Evolutionary conservation across 2,329 filamentous ascomycete genomes (phyloP), one percentile per base, ranked within the genome.

Genomic region (Rutstroemia sp.): DNA sequence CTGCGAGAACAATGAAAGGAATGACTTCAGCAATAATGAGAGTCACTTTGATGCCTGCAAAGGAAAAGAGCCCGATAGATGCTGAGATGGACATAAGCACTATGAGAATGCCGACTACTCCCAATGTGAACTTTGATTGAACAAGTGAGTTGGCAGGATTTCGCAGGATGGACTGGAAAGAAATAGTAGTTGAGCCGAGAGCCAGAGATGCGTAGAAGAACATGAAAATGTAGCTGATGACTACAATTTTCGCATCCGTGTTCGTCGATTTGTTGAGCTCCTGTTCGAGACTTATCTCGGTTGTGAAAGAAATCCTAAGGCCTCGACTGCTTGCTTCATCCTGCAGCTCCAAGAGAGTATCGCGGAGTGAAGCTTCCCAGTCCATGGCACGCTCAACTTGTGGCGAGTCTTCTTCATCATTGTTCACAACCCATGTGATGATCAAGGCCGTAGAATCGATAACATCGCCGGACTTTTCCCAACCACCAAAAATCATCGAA

Each of bases 21-120:
- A 99, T 99, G 59, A 99, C 94, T 69, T 99, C 94, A 4, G 95
- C 92, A 59, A 99, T 99, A 67, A 99, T 99, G 63, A 99, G 77
- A 0, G 94, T 99, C 14, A 92, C 94, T 73, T 95, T 96, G 67
- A 99, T 82, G 1, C 92, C 92, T 39, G 84, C 81, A 69, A 90
- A 94, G 0, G 94, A 96, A 68, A 97, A 99, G 44, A 99, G 76
- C 0, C 94, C 94, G 53, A 99, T 92, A 0, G 92, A 96, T 1
- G 94, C 90, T 16, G 88, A 89, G 48, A 99, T 96, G 1, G 92
- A 97, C 91, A 99, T 95, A 61, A 99, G 75, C 5, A 99, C 94
- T 62, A 99, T 99, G 54, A 95, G 60, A 58, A 99, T 99, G 27
- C 94, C 95, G 8, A 90, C 87, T 21, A 97, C 84, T n/a, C 92